Base-by-base conservation (phyloP, 371 early-diverging fungal genomes). In the Phascolomyces articulosus region DNA sequence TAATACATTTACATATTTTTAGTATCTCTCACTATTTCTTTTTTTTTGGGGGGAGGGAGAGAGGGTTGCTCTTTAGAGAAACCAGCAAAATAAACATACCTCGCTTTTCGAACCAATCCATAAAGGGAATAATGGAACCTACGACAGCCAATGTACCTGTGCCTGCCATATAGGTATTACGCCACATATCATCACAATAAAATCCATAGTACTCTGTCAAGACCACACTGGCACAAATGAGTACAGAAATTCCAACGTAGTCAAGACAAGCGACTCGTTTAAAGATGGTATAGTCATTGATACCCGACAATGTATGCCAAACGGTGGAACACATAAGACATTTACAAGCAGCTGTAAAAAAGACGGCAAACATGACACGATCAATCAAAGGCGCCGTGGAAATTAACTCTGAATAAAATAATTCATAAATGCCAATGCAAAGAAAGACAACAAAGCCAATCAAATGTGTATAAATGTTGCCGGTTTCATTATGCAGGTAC, bases 401-500 rank as follows among this genome's bases (percentile, higher is more conserved):
- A 48, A 87, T 72, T 28, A 79, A 60, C 23, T 68, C 73, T 38
- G 83, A 85, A 63, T 70, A 80, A 58, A 78, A 82, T 15, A 78
- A 74, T 27, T 73, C 82, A 58, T 72, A 84, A 61, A 74, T 61
- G 20, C 83, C 82, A 60, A 93, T 63, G 20, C 69, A 74, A 23
- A 89, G 60, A 58, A 93, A 89, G 7, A 75, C 71, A 23, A 92
- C 61, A 11, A 86, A 85, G 18, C 94, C 94, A 27, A 88, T 24
- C n/a, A 90, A 73, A 73, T 95, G 95, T 26, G 95, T 88, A 73
- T 88, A 87, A 53, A 95, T 90, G 74, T 94, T 95, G 49, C 91
- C 91, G 3, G 92, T 90, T 73, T 95, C 95, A 75, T 94, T 95
- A 71, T 94, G 94, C 27, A 91, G 24, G 72, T 91, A 93, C 40